Evolutionary conservation across 441 rosid species (phyloP), one percentile per base, ranked within the genome.

Genomic region (Adansonia madagascariensis): DNA sequence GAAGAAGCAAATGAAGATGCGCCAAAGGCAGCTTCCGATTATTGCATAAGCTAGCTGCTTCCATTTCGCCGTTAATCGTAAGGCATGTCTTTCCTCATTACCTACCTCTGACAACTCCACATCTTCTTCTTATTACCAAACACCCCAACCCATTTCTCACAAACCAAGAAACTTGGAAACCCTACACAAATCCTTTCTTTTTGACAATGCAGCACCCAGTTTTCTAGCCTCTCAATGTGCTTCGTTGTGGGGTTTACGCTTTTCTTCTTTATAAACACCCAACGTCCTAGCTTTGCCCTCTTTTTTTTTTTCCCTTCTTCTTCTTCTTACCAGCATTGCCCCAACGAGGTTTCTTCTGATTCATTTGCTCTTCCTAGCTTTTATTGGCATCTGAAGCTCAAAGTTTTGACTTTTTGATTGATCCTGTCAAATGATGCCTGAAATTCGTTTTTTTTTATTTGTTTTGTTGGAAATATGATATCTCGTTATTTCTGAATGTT

Each of bases 101-200:
- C 90, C 91, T 79, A 84, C 87, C 84, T 39, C 86, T 81, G 90
- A 85, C 77, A 86, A 82, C 86, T 82, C 87, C 86, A 82, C 72
- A 67, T 70, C 85, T 77, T 82, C 85, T 80, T 79, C 77, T 46
- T 46, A 50, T 62, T 31, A 27, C 77, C 49, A 47, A 49, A 61
- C 27, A n/a, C 66, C 66, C 18, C 2, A 12, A 65, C 82, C 75
- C 64, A 77, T 63, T 75, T 46, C 50, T 59, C 77, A 47, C 73
- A 71, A 39, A 27, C 73, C 80, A 64, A 76, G 77, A 73, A 43
- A 27, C 46, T 75, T 84, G 88, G 76, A 81, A 85, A 74, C 80
- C 74, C 78, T 71, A 57, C 80, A 47, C 56, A 61, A 75, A 71
- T 82, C 47, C 46, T 4, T 52, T 52, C 66, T 50, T 73, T 77